A percentile compares a stretch with the other conserved stretches of the same genome.
phyloP scores from a whole-genome alignment of 345 rosid genomes.

The Salix brachista region DNA sequence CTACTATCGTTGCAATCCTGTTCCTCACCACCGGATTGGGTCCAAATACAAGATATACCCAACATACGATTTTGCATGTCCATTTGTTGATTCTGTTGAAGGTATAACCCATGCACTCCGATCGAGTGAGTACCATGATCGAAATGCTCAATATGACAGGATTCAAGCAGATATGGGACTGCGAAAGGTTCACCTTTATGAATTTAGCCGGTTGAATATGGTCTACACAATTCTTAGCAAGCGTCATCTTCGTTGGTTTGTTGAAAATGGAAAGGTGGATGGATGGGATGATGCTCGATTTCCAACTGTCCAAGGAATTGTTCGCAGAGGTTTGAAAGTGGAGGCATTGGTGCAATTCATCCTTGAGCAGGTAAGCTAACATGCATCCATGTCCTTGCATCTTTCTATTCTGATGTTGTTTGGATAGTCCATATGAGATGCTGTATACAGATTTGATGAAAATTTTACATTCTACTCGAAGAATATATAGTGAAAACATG shows the following conservation, averaged over 20 bases:
- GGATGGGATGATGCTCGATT: conserved; percentile 99
- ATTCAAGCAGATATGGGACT: conserved; percentile 82
- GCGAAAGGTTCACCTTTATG: conserved; percentile 63
- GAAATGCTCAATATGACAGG: conserved; percentile 79
- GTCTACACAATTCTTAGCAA: conserved; percentile 90
- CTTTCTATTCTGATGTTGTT: not conserved
- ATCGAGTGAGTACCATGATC: conserved; percentile 84
- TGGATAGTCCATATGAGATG: not conserved
- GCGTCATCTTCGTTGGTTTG: conserved; percentile 96
- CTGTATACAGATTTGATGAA: not conserved
- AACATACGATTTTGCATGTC: conserved; percentile 99
- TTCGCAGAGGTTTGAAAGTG: conserved; percentile 79
- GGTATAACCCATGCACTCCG: conserved; percentile 88
- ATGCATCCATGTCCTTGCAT: not conserved
- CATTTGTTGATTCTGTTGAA: conserved; percentile 78
- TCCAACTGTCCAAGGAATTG: conserved; percentile 98
- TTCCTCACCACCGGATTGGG: conserved; percentile 88
- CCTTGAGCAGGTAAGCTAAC: conserved; percentile 69
- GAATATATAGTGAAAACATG: not conserved
- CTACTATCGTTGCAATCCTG: conserved; percentile 86
- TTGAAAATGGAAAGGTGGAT: conserved; percentile 71
- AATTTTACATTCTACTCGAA: not conserved
- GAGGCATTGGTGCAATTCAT: conserved; percentile 91
- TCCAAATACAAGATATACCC: conserved; percentile 82
- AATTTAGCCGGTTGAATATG: conserved; percentile 84